Evolutionary conservation across 495 filamentous ascomycete species (phyloP), one percentile per base, ranked within the genome.

Genomic region (Collariella sp.): DNA sequence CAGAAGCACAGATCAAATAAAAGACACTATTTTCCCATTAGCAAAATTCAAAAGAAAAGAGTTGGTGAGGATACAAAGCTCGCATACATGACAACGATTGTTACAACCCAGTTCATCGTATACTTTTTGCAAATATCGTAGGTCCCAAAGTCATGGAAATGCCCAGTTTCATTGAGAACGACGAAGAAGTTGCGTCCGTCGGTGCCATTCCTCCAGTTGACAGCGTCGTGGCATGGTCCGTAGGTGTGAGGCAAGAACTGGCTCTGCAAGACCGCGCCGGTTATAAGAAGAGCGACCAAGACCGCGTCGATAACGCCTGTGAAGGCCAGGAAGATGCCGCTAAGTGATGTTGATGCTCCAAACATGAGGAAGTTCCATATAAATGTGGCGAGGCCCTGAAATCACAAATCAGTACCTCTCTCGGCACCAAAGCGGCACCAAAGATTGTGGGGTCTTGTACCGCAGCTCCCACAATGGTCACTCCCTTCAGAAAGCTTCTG

Each of bases 151-250:
- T 18, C 22, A 0, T 26, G 20, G 22, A 26, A 46, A 13, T 2
- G 7, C 2, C 7, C 38, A 5, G 24, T 48, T 13, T 3, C 20
- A 13, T 49, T 34, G 15, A 44, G 44, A 0, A n/a, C 44, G 7
- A 55, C 15, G 19, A 55, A 54, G 19, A 47, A 47, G 33, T 55
- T 55, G 22, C 52, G 44, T 1, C 52, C 52, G 24, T 55, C 52
- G 35, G 44, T 47, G 2, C 12, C 44, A n/a, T 55, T 55, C 35
- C 26, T 43, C 52, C 52, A 55, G 45, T 49, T 18, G 1, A 24
- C 7, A 5, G 52, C 52, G 16, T 9, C 10, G 36, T 41, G 7
- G 38, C 52, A 55, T 2, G 16, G 4, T 0, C 34, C 13, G n/a
- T 23, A 49, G 9, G 44, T 43, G 19, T 11, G 2, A 5, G 52